Conservation (phyloP, 2,329 filamentous ascomycete genomes). For the Neocatenulostroma microsporum region DNA sequence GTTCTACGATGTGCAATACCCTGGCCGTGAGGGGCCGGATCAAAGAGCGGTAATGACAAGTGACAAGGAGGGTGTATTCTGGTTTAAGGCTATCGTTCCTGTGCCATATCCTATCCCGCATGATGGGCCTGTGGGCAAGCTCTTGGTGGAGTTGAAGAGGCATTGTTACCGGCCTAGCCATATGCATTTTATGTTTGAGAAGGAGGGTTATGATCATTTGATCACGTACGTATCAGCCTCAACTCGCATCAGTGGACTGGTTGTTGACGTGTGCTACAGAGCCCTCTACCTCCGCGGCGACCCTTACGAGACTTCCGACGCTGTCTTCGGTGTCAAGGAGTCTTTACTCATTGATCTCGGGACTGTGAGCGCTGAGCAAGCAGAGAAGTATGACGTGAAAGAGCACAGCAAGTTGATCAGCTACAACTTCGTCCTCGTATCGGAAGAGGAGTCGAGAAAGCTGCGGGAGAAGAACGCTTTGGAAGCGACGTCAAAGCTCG, state of each 20-base stretch:
- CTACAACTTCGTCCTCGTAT: conserved; percentile 72
- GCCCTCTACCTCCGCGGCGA: conserved; percentile 71
- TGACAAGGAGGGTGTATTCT: conserved; percentile 67
- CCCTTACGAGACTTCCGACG: conserved; percentile 74
- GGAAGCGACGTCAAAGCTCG: conserved; percentile 57
- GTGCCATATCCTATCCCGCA: conserved; percentile 80
- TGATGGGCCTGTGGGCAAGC: conserved; percentile 72
- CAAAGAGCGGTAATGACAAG: conserved; percentile 63
- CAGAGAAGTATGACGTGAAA: conserved; percentile 53
- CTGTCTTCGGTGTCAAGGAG: conserved; percentile 80
- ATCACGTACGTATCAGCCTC: conserved; percentile 76
- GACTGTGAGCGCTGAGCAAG: conserved; percentile 46
- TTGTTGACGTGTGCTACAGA: conserved; percentile 36
- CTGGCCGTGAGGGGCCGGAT: conserved; percentile 56
- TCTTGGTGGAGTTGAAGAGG: conserved; percentile 58
- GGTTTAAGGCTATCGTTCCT: conserved; percentile 77
- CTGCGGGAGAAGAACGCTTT: conserved; percentile 60
- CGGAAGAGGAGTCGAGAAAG: conserved; percentile 58
- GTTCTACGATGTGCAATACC: conserved; percentile 74
- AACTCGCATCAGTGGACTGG: too few species aligned
- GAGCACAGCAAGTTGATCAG: conserved; percentile 49
- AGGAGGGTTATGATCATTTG: conserved; percentile 67
- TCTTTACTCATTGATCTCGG: conserved; percentile 62
- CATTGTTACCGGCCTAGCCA: conserved; percentile 72
- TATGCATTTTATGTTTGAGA: conserved; percentile 85